Percentiles rank a stretch among this genome's conserved stretches.
Conservation (phyloP, 768 basidiomycete species). For the Tephrocybe sp. region DNA sequence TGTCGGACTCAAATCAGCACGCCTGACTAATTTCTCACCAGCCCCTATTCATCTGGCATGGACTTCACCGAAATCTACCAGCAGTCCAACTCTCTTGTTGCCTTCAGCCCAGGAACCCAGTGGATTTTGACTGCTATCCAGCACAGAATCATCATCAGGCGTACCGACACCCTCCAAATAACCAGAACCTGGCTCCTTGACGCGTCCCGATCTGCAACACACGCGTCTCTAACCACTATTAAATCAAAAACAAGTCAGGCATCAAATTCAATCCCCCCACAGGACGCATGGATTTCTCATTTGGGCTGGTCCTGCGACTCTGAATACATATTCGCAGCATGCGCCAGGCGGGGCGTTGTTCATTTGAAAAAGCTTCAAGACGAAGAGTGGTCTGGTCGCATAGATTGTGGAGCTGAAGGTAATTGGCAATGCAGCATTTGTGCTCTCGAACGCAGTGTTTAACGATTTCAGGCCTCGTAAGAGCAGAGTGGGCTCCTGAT, state of each 20-base stretch:
- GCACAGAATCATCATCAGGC: slow-evolving; percentile 79
- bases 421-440: neutral
- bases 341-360: slow-evolving; percentile 65
- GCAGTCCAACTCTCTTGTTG: slow-evolving; percentile 66
- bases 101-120: slow-evolving; percentile 84
- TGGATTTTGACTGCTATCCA: slow-evolving; percentile 80
- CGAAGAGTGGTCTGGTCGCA: slow-evolving; percentile 73
- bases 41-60: slow-evolving; percentile 38
- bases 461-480: slow-evolving; percentile 57
- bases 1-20: neutral
- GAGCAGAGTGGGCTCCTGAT: slow-evolving; percentile 88
- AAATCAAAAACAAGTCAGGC: slow-evolving; percentile 27
- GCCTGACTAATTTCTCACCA: neutral
- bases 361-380: slow-evolving; percentile 79
- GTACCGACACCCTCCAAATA: slow-evolving; percentile 81
- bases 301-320: slow-evolving; percentile 87
- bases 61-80: slow-evolving; percentile 87
- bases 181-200: slow-evolving; percentile 76
- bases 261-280: slow-evolving; percentile 19
- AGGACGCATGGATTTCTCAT: slow-evolving; percentile 60
- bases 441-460: neutral
- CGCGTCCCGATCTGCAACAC: slow-evolving; percentile 49
- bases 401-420: slow-evolving; percentile 80
- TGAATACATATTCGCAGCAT: slow-evolving; percentile 80
- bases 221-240: slow-evolving; percentile 36